Conservation (phyloP, 2,329 filamentous ascomycete species). For the Calonectria pseudoreteaudii region DNA sequence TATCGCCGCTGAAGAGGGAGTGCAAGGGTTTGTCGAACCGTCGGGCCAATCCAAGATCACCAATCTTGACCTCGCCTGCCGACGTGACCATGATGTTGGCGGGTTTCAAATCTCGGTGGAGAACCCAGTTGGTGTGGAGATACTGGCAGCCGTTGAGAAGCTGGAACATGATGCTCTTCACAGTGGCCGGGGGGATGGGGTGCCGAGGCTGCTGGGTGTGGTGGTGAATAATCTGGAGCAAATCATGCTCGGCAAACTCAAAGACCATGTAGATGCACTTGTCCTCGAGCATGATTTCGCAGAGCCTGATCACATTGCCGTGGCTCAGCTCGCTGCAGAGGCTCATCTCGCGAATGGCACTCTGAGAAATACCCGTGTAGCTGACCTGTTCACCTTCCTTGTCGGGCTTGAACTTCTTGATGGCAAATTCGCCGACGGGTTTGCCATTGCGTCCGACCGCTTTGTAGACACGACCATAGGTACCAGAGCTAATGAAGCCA, state of each 20-base stretch:
- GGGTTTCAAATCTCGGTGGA: slow-evolving; percentile 96
- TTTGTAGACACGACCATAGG: slow-evolving; percentile 98
- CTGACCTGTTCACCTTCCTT: slow-evolving; percentile 96
- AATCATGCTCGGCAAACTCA: slow-evolving; percentile 97
- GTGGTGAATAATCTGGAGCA: slow-evolving; percentile 98
- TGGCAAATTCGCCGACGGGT: slow-evolving; percentile 84
- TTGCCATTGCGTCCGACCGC: slow-evolving; percentile 73
- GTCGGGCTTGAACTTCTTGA: slow-evolving; percentile 99
- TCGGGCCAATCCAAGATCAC: slow-evolving; percentile 90
- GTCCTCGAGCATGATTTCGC: slow-evolving; percentile 97
- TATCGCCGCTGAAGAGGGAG: slow-evolving; percentile 92
- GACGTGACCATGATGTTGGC: slow-evolving; percentile 99
- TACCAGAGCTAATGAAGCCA: slow-evolving; percentile 97
- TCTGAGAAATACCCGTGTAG: slow-evolving; percentile 98
- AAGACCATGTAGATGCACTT: slow-evolving; percentile 99
- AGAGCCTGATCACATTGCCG: slow-evolving; percentile 87
- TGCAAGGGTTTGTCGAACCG: slow-evolving; percentile 95
- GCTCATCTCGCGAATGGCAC: slow-evolving; percentile 96
- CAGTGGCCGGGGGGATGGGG: slow-evolving; percentile 86
- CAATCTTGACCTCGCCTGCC: slow-evolving; percentile 89
- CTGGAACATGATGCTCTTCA: slow-evolving; percentile 96
- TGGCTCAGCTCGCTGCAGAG: slow-evolving; percentile 93
- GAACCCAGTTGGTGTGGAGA: slow-evolving; percentile 94
- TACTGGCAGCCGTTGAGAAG: slow-evolving; percentile 95
- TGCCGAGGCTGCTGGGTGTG: slow-evolving; percentile 91